phyloP scores from a whole-genome alignment of 176 grass and related monocot species.

The Triticum urartu region DNA sequence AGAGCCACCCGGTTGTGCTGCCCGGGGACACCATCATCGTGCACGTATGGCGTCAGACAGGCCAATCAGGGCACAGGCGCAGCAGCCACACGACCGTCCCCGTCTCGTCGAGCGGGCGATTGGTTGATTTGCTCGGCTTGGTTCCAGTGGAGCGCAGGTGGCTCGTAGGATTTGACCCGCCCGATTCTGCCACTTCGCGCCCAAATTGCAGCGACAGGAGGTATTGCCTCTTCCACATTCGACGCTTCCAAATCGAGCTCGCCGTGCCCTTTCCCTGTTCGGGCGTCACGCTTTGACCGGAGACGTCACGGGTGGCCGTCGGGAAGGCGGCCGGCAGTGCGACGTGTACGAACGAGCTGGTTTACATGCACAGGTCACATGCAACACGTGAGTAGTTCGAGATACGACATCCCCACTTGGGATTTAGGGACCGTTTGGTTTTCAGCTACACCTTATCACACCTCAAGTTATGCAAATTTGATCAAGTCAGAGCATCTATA shows the following conservation, averaged over 20 bases:
- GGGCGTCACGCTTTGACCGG: background rate
- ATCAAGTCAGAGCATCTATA: too few relatives aligned
- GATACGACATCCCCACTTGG: too few relatives aligned
- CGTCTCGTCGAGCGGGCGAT: background rate
- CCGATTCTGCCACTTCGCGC: background rate
- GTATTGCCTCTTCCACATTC: background rate
- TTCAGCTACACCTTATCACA: too few relatives aligned
- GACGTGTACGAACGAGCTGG: background rate
- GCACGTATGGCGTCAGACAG: background rate
- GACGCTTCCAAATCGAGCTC: slow-evolving; percentile 15
- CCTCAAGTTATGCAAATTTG: too few relatives aligned
- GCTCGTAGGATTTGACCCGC: background rate
- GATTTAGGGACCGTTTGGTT: too few relatives aligned
- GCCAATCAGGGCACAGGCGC: background rate
- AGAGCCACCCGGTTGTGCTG: background rate
- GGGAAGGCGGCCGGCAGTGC: background rate
- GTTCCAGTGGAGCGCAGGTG: background rate
- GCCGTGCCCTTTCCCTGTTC: background rate
- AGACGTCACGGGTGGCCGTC: background rate
- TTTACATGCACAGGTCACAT: background rate
- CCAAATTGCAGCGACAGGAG: background rate
- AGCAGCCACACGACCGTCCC: background rate
- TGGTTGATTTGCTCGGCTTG: background rate
- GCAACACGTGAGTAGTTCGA: background rate
- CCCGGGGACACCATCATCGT: background rate